Conservation (phyloP, 164 flowering plant species). For the Vitis cinerea region DNA sequence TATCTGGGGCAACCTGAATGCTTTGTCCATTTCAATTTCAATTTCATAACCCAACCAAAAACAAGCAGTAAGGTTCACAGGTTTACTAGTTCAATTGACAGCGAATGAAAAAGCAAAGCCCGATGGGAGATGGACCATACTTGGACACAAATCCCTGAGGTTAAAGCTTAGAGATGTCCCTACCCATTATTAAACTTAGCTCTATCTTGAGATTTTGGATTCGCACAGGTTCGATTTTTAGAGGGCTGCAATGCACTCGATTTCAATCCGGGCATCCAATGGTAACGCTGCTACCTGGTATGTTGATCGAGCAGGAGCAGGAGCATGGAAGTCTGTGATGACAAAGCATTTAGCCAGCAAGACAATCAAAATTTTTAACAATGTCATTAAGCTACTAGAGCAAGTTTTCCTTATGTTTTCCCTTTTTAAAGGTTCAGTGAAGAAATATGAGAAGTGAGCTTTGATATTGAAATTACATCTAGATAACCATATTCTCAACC, state of each 20-base stretch:
- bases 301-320: constrained; percentile 88
- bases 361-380: not conserved
- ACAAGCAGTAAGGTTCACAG: not conserved
- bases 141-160: not conserved
- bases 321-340: constrained; percentile 75
- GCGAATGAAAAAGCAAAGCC: not conserved
- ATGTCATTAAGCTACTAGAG: not conserved
- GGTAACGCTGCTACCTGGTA: constrained; percentile 92
- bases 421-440: too few species aligned
- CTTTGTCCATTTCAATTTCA: not conserved
- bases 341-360: not conserved
- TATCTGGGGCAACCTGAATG: not conserved
- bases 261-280: constrained; percentile 82
- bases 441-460: too few species aligned
- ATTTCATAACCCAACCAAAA: not conserved
- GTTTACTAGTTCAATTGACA: not conserved
- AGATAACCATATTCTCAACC: not conserved
- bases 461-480: too few species aligned
- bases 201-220: not conserved
- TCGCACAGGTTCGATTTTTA: constrained; percentile 1
- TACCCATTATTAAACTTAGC: constrained; percentile 1
- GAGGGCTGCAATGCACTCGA: constrained; percentile 90
- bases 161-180: not conserved
- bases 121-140: not conserved
- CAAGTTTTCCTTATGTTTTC: too few species aligned